A percentile compares a stretch with the other conserved stretches of the same genome.
Conservation (phyloP, 495 filamentous ascomycete genomes). For the Trichoderma asperelloides region DNA sequence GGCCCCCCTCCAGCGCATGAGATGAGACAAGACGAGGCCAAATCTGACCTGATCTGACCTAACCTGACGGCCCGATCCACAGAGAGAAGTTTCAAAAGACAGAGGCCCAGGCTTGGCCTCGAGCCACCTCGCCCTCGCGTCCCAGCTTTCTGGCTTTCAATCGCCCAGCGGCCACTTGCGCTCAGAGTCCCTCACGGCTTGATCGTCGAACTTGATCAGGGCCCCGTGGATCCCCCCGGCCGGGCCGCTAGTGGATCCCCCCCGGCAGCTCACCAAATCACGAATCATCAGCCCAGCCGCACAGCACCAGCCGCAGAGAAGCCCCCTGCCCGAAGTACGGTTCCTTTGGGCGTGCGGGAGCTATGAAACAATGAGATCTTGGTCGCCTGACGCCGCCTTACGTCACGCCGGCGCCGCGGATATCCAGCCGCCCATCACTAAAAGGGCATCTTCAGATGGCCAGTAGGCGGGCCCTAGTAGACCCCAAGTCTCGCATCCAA, state of each 20-base stretch:
- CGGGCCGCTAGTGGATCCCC: background rate
- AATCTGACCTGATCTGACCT: background rate
- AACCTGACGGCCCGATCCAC: background rate
- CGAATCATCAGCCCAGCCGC: background rate
- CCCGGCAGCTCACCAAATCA: background rate
- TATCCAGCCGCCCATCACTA: background rate
- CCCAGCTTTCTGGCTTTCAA: background rate
- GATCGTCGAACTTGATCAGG: background rate
- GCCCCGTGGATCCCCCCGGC: background rate
- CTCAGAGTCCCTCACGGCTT: background rate
- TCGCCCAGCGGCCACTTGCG: background rate
- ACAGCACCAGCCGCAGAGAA: background rate
- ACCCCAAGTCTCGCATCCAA: slow-evolving; percentile 5
- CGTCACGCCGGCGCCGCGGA: slow-evolving; percentile 1
- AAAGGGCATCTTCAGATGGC: slow-evolving; percentile 1
- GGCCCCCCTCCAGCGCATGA: background rate
- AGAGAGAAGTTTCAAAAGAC: background rate
- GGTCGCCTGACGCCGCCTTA: slow-evolving; percentile 6
- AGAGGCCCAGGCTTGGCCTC: background rate
- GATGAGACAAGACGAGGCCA: background rate
- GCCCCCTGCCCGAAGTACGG: background rate
- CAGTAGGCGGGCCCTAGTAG: background rate
- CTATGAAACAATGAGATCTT: slow-evolving; percentile 4
- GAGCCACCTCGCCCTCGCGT: background rate
- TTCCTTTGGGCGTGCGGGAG: background rate